A percentile compares a stretch with the other conserved stretches of the same genome.
phyloP scores from a whole-genome alignment of 139 green algal genomes.

The Pleodorina starrii region DNA sequence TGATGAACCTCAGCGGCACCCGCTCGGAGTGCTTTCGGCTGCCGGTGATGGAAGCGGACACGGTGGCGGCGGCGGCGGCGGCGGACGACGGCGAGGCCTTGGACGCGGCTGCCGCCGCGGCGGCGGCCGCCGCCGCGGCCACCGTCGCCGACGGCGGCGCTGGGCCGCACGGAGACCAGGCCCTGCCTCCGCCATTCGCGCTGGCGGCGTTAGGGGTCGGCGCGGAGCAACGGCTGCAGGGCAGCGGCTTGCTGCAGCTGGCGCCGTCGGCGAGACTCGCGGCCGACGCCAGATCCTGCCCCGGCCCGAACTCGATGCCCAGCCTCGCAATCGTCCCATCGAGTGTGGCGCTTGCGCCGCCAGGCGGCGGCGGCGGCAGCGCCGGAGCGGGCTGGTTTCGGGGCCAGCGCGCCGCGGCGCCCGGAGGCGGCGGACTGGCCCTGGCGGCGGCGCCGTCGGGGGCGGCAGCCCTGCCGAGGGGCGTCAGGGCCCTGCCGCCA shows the following conservation, averaged over 20 bases:
- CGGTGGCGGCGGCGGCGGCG: background rate
- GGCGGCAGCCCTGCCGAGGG: no score
- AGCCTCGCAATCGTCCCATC: no score
- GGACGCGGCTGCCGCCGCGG: background rate
- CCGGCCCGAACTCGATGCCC: no score
- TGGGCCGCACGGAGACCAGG: background rate
- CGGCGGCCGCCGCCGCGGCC: background rate
- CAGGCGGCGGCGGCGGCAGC: no score
- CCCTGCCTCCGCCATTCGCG: background rate
- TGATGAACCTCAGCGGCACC: slow-evolving; percentile 2
- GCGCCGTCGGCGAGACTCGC: background rate
- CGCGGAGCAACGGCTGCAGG: no score
- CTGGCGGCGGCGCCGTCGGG: no score
- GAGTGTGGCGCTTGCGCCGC: no score
- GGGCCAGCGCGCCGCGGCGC: background rate
- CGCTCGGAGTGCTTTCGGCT: slow-evolving; percentile 10
- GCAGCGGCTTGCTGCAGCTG: background rate
- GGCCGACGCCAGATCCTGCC: no score
- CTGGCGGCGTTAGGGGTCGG: background rate
- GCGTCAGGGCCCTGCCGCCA: background rate
- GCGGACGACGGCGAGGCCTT: no score
- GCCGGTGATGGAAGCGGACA: background rate
- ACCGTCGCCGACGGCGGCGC: background rate
- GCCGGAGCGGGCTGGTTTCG: background rate
- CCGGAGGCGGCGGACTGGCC: no score